Conservation (phyloP, 345 rosid species). For the Citrus mangshanensis region DNA sequence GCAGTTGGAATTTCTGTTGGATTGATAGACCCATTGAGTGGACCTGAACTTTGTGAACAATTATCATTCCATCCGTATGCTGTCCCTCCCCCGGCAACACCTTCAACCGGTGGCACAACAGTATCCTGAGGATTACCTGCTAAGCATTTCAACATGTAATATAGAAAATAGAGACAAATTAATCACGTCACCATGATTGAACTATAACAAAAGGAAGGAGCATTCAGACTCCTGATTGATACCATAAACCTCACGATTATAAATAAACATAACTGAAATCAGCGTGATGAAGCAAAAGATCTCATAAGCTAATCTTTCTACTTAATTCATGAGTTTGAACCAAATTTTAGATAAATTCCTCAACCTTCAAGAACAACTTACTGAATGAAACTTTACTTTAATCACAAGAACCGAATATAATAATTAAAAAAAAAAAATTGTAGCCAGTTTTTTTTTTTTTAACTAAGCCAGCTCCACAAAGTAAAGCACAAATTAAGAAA, state of each 20-base stretch:
- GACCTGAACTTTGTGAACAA: constrained; percentile 28
- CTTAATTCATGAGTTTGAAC: not conserved
- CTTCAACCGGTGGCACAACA: constrained; percentile 78
- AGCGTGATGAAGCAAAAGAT: not conserved
- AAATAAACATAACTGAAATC: not conserved
- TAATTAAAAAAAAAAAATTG: not conserved
- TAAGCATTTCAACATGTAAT: constrained; percentile 1
- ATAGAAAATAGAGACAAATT: not conserved
- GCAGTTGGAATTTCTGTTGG: constrained; percentile 65
- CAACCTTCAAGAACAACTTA: not conserved
- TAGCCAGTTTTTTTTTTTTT: not conserved
- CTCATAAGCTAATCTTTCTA: not conserved
- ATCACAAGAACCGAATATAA: not conserved
- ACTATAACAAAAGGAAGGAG: no score
- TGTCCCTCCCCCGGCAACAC: constrained; percentile 99
- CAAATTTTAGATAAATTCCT: not conserved
- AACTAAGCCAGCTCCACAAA: not conserved
- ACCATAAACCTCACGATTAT: no score
- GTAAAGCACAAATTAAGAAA: not conserved
- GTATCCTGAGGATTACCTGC: constrained; percentile 42
- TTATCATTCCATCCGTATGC: constrained; percentile 92
- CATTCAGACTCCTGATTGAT: no score
- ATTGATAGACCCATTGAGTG: constrained; percentile 49
- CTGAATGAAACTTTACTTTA: not conserved
- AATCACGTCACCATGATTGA: not conserved